Evolutionary conservation across 2,329 filamentous ascomycete genomes (phyloP), one percentile per base, ranked within the genome.

Genomic region (Microcera coccophila): DNA sequence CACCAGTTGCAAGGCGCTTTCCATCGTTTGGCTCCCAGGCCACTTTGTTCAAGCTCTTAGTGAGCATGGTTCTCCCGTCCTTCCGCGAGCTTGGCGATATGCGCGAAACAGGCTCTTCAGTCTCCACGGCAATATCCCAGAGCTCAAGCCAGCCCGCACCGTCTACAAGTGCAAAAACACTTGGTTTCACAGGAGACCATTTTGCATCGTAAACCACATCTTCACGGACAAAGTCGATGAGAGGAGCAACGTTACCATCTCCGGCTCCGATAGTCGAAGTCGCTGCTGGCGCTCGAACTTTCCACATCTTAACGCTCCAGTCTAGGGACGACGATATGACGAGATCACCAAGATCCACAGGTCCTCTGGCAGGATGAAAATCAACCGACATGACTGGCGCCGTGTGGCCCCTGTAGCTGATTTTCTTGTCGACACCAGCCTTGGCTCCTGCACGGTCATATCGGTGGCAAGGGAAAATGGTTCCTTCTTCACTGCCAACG

Each of bases 251-350:
- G 24, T 68, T 64, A 32, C 72, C 70, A 50, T 78, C 73, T 54
- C 72, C 54, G 18, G 70, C 66, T 11, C 71, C 74, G 19, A 75
- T 74, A 1, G 84, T 84, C 14, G 80, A 81, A 4, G 81, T 84
- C 3, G 85, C 84, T 1, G 85, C 85, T 1, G 87, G 87, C 2
- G 88, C 84, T 31, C 90, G 85, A 12, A 95, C 86, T 66, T 93
- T 93, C 93, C 93, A 98, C 14, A 98, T 74, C 69, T 95, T 96
- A 55, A 96, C 90, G 55, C 85, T 94, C 93, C 93, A 98, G 70
- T 98, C 93, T 7, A 98, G 75, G 33, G 87, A 91, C 4, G 88
- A 87, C n/a, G 85, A 90, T 38, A 98, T 79, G 45, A 97, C 88
- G 5, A 98, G 73, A 60, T 98, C 94, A 20, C 91, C 90, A 5